Conservation (phyloP, 805 yeast species). For the Metschnikowia drakensbergensis region DNA sequence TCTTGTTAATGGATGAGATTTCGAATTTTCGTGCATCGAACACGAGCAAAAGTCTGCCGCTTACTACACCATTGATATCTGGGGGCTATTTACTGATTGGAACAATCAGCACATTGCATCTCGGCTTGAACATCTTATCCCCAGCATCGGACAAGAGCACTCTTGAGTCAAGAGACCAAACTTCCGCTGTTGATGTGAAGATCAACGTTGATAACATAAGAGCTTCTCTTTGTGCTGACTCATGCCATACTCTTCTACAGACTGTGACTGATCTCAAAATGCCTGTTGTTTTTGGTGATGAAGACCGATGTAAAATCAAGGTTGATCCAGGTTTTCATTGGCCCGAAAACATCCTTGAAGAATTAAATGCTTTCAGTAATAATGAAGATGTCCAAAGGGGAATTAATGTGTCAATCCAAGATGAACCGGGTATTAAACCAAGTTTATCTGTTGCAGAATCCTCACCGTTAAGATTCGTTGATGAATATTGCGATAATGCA, state of each 20-base stretch:
- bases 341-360: slow-evolving; percentile 34
- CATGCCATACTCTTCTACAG: slow-evolving; percentile 68
- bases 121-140: neutral
- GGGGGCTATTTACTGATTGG: slow-evolving; percentile 1
- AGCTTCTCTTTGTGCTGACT: slow-evolving; percentile 76
- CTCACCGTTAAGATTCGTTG: neutral
- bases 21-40: slow-evolving; percentile 12
- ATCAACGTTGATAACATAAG: slow-evolving; percentile 46
- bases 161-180: slow-evolving; percentile 12
- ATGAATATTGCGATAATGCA: neutral
- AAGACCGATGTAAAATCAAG: slow-evolving; percentile 51
- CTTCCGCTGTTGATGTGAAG: slow-evolving; percentile 40
- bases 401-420: neutral
- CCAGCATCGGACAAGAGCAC: slow-evolving; percentile 4
- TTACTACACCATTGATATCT: slow-evolving; percentile 24
- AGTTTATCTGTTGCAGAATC: neutral
- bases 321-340: slow-evolving; percentile 26
- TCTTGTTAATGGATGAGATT: slow-evolving; percentile 64
- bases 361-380: slow-evolving; percentile 4
- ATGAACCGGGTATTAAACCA: neutral
- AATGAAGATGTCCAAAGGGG: neutral
- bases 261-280: slow-evolving; percentile 67
- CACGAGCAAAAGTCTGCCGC: neutral
- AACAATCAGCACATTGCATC: neutral
- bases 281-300: slow-evolving; percentile 57